Evolutionary conservation across 1,284 basidiomycete genomes (phyloP), one percentile per base, ranked within the genome.

Genomic region (Cutaneotrichosporon sp.): DNA sequence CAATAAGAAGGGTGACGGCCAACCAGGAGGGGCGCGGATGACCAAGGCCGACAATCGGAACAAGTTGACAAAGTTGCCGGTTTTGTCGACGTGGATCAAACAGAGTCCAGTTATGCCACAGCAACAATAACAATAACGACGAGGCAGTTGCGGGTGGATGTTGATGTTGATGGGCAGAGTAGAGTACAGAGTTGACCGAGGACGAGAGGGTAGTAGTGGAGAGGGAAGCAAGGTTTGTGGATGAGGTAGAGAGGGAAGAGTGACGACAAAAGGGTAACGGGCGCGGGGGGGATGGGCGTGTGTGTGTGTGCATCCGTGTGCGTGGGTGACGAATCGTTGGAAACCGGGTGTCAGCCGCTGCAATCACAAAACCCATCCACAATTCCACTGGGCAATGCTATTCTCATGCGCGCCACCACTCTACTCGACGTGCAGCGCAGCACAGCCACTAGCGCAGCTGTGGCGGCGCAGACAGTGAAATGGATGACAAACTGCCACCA

Each of bases 251-350:
- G 54, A 55, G 29, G 11, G 29, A 24, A 27, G 36, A 38, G 33
- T 47, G 56, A 34, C 42, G 38, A 52, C 25, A 31, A 53, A 54
- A 54, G 36, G 36, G 24, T 27, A n/a, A 34, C 16, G 42, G 29
- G 29, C 18, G 36, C 14, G 46, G 18, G n/a, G 20, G 43, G 29
- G 34, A 25, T 8, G 9, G 13, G 20, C n/a, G n/a, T n/a, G 36
- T 38, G n/a, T 24, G 43, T 45, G 43, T 46, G 45, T 22, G 20
- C 2, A 13, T 4, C 22, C 7, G 22, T 24, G 13, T 14, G 13
- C 13, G 45, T 46, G 11, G 45, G 45, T 24, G 24, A 46, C 24
- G 45, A 46, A 46, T 42, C 7, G 38, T 36, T 42, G 18, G 18
- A 42, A 42, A 16, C 38, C 38, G 18, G 18, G 38, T 4, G 18